Base-by-base conservation (phyloP, 345 rosid genomes). In the Psidium guajava region DNA sequence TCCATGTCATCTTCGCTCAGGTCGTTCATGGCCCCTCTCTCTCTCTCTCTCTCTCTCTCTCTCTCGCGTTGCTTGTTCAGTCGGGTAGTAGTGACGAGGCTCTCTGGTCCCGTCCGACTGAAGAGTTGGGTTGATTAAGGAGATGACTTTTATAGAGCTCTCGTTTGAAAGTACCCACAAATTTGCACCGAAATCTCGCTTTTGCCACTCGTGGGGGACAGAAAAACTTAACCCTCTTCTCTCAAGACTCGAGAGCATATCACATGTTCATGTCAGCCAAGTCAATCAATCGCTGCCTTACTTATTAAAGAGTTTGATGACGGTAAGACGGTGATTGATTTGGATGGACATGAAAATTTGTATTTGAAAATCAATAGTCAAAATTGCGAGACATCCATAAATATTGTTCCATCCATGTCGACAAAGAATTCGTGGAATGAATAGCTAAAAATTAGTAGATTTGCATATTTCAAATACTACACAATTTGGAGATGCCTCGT, bases 1-100 rank as follows among this genome's bases (percentile, higher is more conserved):
- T 82, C 88, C 91, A 91, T 86, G 59, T 88, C 91, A 82, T 92
- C 93, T 51, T 92, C 91, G 82, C 88, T 87, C 55, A 86, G 83
- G 59, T 82, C 84, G 84, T 75, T 88, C 92, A 83, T 81, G 86
- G 69, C 69, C 59, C 40, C 44, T 21, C 83, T 74, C 83, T 86
- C 55, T 83, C 61, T 86, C 86, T 83, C 82, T 77, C 80, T n/a
- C n/a, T n/a, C n/a, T 84, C 55, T 84, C 6, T 84, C 55, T 84
- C 6, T 50, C 32, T 28, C 11, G 10, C 47, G 6, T 6, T 49
- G 52, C 52, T 50, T 50, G 52, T 50, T 50, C 11, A 14, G 52
- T 50, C 11, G 52, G 14, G 52, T 50, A 50, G 52, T 11, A 11
- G 14, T 50, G 52, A 50, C 52, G 52, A 50, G 52, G 52, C 52